A percentile compares a stretch with the other conserved stretches of the same genome.
These are phyloP conservation scores for Cryphonectria radicalis DNA, from an alignment of 2,329 filamentous ascomycete species.

Conservation along the genomic window DNA sequence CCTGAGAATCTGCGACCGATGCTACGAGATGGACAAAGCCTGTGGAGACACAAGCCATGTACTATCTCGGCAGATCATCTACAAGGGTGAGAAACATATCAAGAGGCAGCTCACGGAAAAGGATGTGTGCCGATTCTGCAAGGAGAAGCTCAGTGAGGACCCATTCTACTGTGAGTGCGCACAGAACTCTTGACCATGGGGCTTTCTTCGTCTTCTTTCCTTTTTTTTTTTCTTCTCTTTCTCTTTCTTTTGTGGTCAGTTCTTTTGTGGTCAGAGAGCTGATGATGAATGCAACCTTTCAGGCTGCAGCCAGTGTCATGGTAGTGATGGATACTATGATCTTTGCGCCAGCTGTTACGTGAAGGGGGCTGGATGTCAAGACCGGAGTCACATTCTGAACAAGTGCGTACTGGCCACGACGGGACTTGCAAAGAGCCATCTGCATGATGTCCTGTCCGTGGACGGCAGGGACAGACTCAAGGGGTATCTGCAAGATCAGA, in stretches of 20 bases:
- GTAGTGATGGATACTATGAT: constrained; percentile 22
- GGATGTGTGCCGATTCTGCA: constrained; percentile 24
- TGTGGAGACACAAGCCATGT: constrained; percentile 19
- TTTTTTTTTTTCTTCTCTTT: too few relatives aligned
- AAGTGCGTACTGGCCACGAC: constrained; percentile 20
- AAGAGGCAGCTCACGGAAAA: constrained; percentile 20
- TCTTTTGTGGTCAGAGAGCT: neutral
- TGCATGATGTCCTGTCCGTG: constrained; percentile 21
- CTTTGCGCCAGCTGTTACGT: constrained; percentile 26
- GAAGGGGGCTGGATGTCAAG: constrained; percentile 25
- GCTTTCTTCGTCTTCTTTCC: too few relatives aligned
- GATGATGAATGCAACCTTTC: neutral
- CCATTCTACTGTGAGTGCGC: constrained; percentile 23
- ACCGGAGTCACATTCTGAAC: constrained; percentile 19
- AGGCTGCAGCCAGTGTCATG: constrained; percentile 22
- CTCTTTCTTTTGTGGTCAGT: too few relatives aligned
- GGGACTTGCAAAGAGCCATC: constrained; percentile 13
- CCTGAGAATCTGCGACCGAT: constrained; percentile 23
- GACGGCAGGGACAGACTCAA: constrained; percentile 25
- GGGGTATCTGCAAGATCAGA: constrained; percentile 20
- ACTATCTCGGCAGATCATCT: constrained; percentile 21
- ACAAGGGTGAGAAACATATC: constrained; percentile 23
- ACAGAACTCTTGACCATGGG: neutral
- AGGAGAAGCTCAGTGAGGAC: constrained; percentile 9
- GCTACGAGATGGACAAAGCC: constrained; percentile 24